Conservation (phyloP, 768 basidiomycete genomes). For the Pleurotus eryngii region DNA sequence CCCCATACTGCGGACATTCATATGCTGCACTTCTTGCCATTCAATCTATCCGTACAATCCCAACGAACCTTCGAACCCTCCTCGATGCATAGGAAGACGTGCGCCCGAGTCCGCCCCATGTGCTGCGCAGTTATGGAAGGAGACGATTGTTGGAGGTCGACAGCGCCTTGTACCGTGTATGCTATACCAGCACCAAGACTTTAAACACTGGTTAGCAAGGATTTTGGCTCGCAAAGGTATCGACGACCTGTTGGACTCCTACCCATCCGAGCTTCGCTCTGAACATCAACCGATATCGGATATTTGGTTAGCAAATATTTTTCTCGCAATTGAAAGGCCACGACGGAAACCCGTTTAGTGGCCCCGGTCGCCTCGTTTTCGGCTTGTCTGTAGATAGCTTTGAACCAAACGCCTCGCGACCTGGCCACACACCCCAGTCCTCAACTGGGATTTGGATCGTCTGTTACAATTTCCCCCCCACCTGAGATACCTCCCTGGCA, state of each 20-base stretch:
- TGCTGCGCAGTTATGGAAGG: too few species aligned
- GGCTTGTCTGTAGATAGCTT: background rate
- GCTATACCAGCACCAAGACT: constrained; percentile 17
- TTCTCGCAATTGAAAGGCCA: too few species aligned
- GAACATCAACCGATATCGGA: too few species aligned
- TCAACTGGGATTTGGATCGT: background rate
- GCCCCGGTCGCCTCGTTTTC: background rate
- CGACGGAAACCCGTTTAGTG: too few species aligned
- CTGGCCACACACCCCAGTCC: background rate
- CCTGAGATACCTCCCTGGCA: background rate
- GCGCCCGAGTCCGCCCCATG: too few species aligned
- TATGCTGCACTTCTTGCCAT: constrained; percentile 22
- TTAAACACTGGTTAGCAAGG: constrained; percentile 22
- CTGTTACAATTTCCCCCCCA: background rate
- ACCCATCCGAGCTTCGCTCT: constrained; percentile 1
- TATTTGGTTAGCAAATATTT: too few species aligned
- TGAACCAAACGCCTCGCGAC: background rate
- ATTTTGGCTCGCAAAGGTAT: constrained; percentile 22
- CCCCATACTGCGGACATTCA: constrained; percentile 15
- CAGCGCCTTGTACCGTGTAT: background rate
- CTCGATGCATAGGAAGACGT: too few species aligned
- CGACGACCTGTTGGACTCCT: constrained; percentile 19
- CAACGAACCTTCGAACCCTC: background rate
- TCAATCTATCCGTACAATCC: constrained; percentile 15
- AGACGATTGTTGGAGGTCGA: too few species aligned